Conservation (phyloP, 2,329 filamentous ascomycete genomes). For the Huntiella decipiens region DNA sequence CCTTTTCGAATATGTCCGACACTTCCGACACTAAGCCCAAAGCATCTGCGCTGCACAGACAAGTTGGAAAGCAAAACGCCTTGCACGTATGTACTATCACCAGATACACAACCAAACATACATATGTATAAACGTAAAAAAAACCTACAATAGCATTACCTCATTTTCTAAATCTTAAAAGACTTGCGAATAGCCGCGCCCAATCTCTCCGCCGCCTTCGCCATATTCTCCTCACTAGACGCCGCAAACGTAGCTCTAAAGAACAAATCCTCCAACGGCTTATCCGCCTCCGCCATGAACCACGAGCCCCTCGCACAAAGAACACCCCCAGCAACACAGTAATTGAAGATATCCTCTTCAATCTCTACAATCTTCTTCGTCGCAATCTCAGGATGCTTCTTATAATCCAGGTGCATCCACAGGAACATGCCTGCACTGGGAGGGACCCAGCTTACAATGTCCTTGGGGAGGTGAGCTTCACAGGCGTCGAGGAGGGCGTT, state of each 20-base stretch:
- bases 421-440: conserved; percentile 89
- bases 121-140: no score
- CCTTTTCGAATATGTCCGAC: no score
- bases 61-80: no score
- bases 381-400: conserved; percentile 41
- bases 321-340: conserved; percentile 56
- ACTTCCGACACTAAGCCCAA: no score
- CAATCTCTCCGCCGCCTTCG: conserved; percentile 54
- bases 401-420: conserved; percentile 54
- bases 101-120: no score
- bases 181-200: conserved; percentile 50
- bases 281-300: conserved; percentile 62
- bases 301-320: conserved; percentile 72
- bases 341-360: conserved; percentile 73
- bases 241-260: conserved; percentile 84
- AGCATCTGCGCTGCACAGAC: no score
- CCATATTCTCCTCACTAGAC: conserved; percentile 51
- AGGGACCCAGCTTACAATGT: conserved; percentile 60
- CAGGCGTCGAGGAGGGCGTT: conserved; percentile 64
- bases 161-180: conserved; percentile 20
- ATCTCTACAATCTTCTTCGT: conserved; percentile 41
- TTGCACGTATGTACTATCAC: no score
- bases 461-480: conserved; percentile 53
- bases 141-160: conserved; percentile 11
- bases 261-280: conserved; percentile 44